Evolutionary conservation across 495 filamentous ascomycete species (phyloP).

Genomic region (Aspergillus baeticus): DNA sequence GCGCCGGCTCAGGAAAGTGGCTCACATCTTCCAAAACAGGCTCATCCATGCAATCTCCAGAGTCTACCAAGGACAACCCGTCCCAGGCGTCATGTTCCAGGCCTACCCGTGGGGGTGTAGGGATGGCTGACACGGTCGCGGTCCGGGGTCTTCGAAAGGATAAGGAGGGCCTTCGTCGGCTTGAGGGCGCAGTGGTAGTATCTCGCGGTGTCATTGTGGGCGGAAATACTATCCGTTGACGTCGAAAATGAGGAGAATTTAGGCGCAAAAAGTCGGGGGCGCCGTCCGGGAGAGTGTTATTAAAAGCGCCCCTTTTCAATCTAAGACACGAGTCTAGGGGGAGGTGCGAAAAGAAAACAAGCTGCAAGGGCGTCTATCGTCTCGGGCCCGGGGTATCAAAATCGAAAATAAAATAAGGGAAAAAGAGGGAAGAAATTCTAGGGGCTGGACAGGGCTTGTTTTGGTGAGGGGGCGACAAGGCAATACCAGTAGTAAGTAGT

Average conservation of each 20-base stretch:
- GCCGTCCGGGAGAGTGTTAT: background rate
- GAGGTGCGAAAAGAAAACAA: constrained; percentile 6
- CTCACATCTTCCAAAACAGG: constrained; percentile 38
- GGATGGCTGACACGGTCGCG: constrained; percentile 22
- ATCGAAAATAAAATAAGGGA: background rate
- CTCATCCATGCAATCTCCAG: constrained; percentile 24
- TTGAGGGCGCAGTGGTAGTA: constrained; percentile 19
- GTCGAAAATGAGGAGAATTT: background rate
- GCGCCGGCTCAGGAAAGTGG: constrained; percentile 33
- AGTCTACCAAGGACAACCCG: constrained; percentile 28
- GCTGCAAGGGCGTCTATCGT: constrained; percentile 15
- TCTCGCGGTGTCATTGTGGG: constrained; percentile 41
- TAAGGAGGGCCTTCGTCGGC: constrained; percentile 38
- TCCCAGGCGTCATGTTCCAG: constrained; percentile 28
- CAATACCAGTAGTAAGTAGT: background rate
- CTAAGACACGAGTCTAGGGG: constrained; percentile 9
- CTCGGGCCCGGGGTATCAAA: constrained; percentile 12
- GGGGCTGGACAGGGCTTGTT: background rate
- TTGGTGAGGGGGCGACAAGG: background rate
- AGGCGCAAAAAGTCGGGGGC: background rate
- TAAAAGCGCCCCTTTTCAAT: constrained; percentile 9
- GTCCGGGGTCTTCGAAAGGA: constrained; percentile 39
- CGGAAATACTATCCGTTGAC: constrained; percentile 2
- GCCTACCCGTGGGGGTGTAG: constrained; percentile 16
- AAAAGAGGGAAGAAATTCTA: background rate